A percentile compares a stretch with the other conserved stretches of the same genome.
Conservation (phyloP, 805 yeast species). For the Vanderwaltozyma tropicalis region DNA sequence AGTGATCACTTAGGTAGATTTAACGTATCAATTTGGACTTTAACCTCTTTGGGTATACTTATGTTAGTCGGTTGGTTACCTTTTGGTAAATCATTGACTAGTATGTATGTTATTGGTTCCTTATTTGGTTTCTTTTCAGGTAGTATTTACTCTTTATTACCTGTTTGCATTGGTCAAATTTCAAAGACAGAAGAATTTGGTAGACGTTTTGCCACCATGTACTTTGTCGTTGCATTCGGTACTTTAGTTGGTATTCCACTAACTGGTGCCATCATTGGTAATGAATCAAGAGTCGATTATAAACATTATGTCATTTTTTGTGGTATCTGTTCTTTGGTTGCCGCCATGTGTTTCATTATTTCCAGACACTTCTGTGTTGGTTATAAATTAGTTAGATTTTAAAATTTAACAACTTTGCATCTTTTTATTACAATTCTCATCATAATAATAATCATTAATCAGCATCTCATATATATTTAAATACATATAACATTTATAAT, state of each 20-base stretch:
- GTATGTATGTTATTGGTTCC: conserved; percentile 33
- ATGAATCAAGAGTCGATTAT: conserved; percentile 25
- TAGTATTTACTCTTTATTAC: conserved; percentile 41
- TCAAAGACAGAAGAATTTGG: conserved; percentile 41
- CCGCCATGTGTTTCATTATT: conserved; percentile 31
- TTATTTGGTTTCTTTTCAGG: conserved; percentile 43
- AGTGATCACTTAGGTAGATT: conserved; percentile 39
- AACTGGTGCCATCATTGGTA: conserved; percentile 37
- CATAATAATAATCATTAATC: too few relatives aligned
- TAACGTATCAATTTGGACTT: conserved; percentile 35
- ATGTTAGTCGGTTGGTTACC: conserved; percentile 29
- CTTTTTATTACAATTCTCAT: too few relatives aligned
- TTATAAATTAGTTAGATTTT: background rate
- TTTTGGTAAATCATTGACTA: conserved; percentile 22
- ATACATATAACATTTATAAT: background rate
- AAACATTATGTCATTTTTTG: conserved; percentile 29
- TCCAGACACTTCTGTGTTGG: conserved; percentile 39
- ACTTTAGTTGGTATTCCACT: conserved; percentile 37
- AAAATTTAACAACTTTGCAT: too few relatives aligned
- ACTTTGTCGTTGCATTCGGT: conserved; percentile 44
- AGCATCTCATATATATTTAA: too few relatives aligned
- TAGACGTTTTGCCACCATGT: conserved; percentile 42
- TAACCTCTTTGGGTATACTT: conserved; percentile 20
- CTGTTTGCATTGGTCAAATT: conserved; percentile 46
- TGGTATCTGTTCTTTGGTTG: conserved; percentile 28